Evolutionary conservation across 805 yeast species (phyloP).

Genomic region (Saturnispora zaruensis): DNA sequence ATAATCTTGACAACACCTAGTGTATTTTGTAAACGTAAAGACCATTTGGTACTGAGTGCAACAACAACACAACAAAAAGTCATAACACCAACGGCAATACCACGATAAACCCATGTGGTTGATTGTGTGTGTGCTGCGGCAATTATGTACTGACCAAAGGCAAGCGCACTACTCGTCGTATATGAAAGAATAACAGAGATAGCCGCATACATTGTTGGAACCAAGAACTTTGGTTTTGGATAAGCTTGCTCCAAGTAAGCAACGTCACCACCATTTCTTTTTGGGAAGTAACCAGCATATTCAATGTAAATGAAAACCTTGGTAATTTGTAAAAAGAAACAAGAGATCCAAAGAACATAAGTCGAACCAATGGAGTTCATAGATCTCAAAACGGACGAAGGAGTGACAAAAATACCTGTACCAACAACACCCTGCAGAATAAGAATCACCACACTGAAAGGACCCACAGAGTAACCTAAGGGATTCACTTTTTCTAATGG

Average conservation of each 20-base stretch:
- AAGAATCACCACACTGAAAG: constrained; percentile 44
- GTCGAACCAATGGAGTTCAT: not conserved
- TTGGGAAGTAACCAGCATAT: constrained; percentile 34
- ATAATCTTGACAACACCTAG: constrained; percentile 67
- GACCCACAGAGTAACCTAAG: constrained; percentile 30
- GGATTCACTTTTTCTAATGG: constrained; percentile 31
- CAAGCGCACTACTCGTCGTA: constrained; percentile 52
- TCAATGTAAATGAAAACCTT: constrained; percentile 24
- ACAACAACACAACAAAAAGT: constrained; percentile 62
- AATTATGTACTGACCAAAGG: constrained; percentile 69
- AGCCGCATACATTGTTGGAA: constrained; percentile 58
- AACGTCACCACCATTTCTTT: constrained; percentile 79
- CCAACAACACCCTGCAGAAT: constrained; percentile 66
- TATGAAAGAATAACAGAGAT: constrained; percentile 72
- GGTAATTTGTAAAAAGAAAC: not conserved
- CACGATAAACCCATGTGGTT: constrained; percentile 70
- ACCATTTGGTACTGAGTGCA: constrained; percentile 53
- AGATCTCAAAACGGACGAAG: constrained; percentile 40
- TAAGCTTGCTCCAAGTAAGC: constrained; percentile 69
- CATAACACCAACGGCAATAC: constrained; percentile 66
- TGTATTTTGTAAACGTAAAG: constrained; percentile 54
- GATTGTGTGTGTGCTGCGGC: constrained; percentile 63
- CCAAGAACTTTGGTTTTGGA: constrained; percentile 57
- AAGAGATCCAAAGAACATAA: not conserved
- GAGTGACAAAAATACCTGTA: constrained; percentile 69